phyloP scores from a whole-genome alignment of 2,329 filamentous ascomycete genomes.

The Colletotrichum cuscutae region DNA sequence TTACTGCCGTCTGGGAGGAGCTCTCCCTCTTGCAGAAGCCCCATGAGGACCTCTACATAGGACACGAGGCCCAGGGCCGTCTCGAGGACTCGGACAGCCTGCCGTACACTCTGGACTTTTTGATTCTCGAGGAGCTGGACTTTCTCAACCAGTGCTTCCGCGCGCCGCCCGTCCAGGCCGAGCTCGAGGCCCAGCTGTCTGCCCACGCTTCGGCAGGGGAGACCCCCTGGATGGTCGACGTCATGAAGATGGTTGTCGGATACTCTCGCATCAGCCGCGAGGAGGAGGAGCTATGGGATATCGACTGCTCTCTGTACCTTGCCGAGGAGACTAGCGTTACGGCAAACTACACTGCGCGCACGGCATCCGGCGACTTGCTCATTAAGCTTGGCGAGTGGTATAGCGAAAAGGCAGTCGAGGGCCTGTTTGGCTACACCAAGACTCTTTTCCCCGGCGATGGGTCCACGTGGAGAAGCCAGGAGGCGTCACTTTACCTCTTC shows the following conservation, averaged over 20 bases:
- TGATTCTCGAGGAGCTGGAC: conserved; percentile 93
- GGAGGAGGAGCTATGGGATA: conserved; percentile 95
- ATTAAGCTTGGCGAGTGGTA: conserved; percentile 96
- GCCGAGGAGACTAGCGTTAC: conserved; percentile 95
- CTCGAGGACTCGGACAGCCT: conserved; percentile 90
- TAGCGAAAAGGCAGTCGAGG: conserved; percentile 78
- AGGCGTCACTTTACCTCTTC: conserved; percentile 85
- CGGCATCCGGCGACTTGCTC: conserved; percentile 89
- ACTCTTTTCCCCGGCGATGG: conserved; percentile 72
- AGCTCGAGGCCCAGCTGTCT: conserved; percentile 84
- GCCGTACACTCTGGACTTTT: conserved; percentile 94
- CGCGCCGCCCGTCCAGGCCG: conserved; percentile 86
- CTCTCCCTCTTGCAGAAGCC: conserved; percentile 76
- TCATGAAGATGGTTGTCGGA: conserved; percentile 85
- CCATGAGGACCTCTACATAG: conserved; percentile 87
- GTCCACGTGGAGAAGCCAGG: conserved; percentile 71
- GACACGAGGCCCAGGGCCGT: conserved; percentile 85
- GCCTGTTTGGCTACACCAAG: conserved; percentile 81
- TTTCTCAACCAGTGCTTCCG: conserved; percentile 92
- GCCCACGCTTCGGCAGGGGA: conserved; percentile 68
- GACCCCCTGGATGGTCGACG: conserved; percentile 84
- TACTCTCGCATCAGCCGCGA: conserved; percentile 93
- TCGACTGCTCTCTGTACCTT: conserved; percentile 94
- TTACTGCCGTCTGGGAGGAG: conserved; percentile 90
- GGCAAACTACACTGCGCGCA: conserved; percentile 94